Base-by-base conservation (phyloP, 2,329 filamentous ascomycete species). In the Davidsoniella eucalypti region DNA sequence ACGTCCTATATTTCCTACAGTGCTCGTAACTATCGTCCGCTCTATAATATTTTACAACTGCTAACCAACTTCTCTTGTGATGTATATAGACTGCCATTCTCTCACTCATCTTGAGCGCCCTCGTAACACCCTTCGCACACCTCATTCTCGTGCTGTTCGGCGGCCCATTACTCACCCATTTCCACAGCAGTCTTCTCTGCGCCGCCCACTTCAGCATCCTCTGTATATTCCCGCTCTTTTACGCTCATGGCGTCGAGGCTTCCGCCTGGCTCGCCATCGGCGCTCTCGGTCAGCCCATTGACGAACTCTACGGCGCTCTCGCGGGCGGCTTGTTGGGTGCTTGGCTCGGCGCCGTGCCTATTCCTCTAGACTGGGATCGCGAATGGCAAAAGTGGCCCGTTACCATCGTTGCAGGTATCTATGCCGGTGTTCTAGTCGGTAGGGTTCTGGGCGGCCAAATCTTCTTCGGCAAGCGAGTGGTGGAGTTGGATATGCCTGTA, bases 371-470 rank as follows among this genome's bases (percentile, higher is more conserved):
- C 63, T 96, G 90, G 90, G 92, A 98, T 63, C 80, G 92, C n/a
- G 87, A 94, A 58, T 98, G 92, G 92, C 92, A 98, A 75, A 85
- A 82, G 64, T 98, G 90, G 84, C 92, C 92, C 0, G 82, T 96
- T 44, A 98, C 92, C 0, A 84, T 98, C 52, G 66, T 96, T 4
- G 79, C 76, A 2, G 92, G 92, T 2, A 72, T 84, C 16, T 96
- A 94, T 64, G 65, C 77, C 5, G 92, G 92, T 1, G 87, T 84
- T 63, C 70, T 77, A 1, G 56, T 85, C 10, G 87, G 87, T 1
- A 81, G 83, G 61, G 59, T 77, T 50, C 56, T 78, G 16, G 79
- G 80, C 0, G 74, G 73, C 2, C 67, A 65, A 1, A 46, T 74
- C 52, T 63, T 67, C 5, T 71, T 67, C 56, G 72, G 70, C 36